Percentiles rank a stretch among this genome's conserved stretches.
phyloP scores from a whole-genome alignment of 1,284 basidiomycete genomes.

The Cystobasidium slooffiae region DNA sequence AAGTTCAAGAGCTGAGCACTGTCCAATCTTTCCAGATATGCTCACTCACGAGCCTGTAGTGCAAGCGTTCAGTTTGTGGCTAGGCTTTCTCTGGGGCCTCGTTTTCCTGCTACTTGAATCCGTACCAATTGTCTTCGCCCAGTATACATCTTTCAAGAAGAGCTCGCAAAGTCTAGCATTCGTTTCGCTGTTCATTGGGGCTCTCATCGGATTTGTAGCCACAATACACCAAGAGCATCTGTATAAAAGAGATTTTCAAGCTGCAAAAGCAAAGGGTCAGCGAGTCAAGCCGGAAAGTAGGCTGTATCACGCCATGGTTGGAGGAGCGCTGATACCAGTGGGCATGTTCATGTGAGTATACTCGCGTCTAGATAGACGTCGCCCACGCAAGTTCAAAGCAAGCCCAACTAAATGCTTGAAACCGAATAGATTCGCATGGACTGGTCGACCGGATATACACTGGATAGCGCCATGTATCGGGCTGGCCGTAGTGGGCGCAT shows the following conservation, averaged over 20 bases:
- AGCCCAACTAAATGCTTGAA: no score
- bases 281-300: conserved; percentile 38
- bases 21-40: conserved; percentile 8
- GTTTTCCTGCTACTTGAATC: conserved; percentile 46
- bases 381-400: no score
- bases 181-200: conserved; percentile 43
- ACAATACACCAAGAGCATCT: conserved; percentile 40
- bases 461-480: conserved; percentile 39
- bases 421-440: conserved; percentile 41
- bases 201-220: conserved; percentile 17
- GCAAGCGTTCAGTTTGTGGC: conserved; percentile 34
- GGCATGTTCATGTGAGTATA: conserved; percentile 42
- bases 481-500: not conserved
- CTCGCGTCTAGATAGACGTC: no score
- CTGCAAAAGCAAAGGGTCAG: conserved; percentile 8
- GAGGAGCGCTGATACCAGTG: conserved; percentile 30
- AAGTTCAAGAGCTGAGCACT: not conserved
- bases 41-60: conserved; percentile 37
- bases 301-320: conserved; percentile 39
- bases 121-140: conserved; percentile 25
- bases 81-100: conserved; percentile 33
- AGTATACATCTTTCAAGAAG: conserved; percentile 47
- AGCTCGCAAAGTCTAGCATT: conserved; percentile 45
- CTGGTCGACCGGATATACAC: conserved; percentile 11
- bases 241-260: conserved; percentile 18